These are phyloP conservation scores for Candolleomyces efflorescens DNA, from an alignment of 768 basidiomycete species.

Conservation along the genomic window DNA sequence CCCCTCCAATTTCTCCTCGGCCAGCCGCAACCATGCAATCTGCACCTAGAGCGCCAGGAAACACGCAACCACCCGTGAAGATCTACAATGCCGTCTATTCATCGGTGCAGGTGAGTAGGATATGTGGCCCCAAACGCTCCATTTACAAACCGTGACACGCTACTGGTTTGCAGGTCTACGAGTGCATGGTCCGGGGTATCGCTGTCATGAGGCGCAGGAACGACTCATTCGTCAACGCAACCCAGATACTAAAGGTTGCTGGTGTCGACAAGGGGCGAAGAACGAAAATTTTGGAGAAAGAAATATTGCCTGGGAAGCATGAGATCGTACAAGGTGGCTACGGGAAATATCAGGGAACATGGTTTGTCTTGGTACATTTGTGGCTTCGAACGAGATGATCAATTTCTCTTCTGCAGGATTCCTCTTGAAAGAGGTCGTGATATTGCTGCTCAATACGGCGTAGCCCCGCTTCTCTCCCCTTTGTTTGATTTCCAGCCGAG, in stretches of 20 bases:
- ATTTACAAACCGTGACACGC: conserved; percentile 25
- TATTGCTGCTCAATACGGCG: conserved; percentile 88
- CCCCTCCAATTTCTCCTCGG: neutral
- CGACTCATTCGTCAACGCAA: conserved; percentile 97
- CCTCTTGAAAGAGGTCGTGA: conserved; percentile 93
- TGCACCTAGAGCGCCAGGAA: conserved; percentile 37
- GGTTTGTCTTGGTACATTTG: conserved; percentile 47
- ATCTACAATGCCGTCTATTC: conserved; percentile 94
- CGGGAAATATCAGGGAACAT: conserved; percentile 99
- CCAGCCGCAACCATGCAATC: conserved; percentile 39
- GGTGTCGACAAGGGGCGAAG: conserved; percentile 95
- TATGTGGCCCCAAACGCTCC: conserved; percentile 2
- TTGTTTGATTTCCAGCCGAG: conserved; percentile 92
- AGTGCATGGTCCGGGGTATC: conserved; percentile 97
- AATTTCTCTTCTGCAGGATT: conserved; percentile 58
- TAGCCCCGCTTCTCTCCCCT: conserved; percentile 80
- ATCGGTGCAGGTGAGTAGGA: conserved; percentile 66
- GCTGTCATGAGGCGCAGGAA: conserved; percentile 96
- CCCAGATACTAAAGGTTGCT: conserved; percentile 98
- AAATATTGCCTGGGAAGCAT: conserved; percentile 91
- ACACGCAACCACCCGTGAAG: conserved; percentile 59
- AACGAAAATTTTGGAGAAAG: conserved; percentile 96
- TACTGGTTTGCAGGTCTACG: conserved; percentile 73
- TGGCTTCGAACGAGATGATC: conserved; percentile 13
- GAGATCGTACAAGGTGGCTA: conserved; percentile 99